Conservation (phyloP, 257 asterid species). For the Oldenlandia corymbosa region DNA sequence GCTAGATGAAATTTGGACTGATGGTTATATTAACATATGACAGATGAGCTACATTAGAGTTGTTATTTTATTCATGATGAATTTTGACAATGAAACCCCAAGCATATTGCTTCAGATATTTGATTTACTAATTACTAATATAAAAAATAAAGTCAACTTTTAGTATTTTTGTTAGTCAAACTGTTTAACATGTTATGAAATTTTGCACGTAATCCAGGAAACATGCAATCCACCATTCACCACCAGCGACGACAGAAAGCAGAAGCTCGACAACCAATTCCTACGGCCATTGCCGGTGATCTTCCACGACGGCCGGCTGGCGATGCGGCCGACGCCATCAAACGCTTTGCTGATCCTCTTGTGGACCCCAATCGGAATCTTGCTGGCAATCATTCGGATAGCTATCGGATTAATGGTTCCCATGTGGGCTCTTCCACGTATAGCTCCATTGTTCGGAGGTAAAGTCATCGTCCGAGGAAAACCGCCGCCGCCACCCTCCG, state of each 20-base stretch:
- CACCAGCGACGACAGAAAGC: background rate
- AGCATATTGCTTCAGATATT: too few species aligned
- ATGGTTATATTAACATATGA: too few species aligned
- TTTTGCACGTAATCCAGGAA: conserved; percentile 35
- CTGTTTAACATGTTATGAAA: background rate
- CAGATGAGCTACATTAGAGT: too few species aligned
- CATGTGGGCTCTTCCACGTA: conserved; percentile 33
- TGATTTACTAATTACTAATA: too few species aligned
- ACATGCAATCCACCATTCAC: conserved; percentile 29
- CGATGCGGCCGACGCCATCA: conserved; percentile 62
- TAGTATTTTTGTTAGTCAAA: too few species aligned
- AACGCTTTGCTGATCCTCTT: conserved; percentile 57
- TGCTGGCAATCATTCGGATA: conserved; percentile 54
- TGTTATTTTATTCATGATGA: too few species aligned
- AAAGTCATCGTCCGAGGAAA: conserved; percentile 58
- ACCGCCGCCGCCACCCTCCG: conserved; percentile 55
- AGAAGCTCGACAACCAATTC: conserved; percentile 13
- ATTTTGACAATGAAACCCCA: too few species aligned
- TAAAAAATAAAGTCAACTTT: too few species aligned
- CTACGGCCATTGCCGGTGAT: conserved; percentile 68
- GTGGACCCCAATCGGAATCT: conserved; percentile 71
- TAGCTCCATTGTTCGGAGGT: conserved; percentile 60
- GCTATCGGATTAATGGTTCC: conserved; percentile 49
- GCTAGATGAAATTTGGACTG: too few species aligned
- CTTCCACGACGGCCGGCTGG: conserved; percentile 89